Evolutionary conservation across 345 rosid species (phyloP).

Genomic region (Hibiscus syriacus): DNA sequence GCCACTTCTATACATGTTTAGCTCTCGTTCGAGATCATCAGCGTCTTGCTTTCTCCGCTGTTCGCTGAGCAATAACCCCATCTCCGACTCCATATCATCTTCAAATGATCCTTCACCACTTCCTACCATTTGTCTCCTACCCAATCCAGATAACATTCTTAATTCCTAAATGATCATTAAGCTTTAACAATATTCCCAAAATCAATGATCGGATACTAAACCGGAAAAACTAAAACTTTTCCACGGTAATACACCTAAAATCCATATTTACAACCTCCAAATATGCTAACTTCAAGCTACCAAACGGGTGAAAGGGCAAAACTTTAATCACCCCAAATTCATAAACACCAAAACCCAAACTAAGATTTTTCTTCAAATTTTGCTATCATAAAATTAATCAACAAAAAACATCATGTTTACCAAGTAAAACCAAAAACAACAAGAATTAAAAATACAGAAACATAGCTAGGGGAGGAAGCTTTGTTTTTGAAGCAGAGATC

Average conservation of each 20-base stretch:
- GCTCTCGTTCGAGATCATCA: slow-evolving; percentile 54
- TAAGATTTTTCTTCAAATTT: not conserved
- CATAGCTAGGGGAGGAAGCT: slow-evolving; percentile 5
- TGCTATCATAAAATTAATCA: slow-evolving; percentile 7
- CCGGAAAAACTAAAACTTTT: not conserved
- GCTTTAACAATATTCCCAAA: not conserved
- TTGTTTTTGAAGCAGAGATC: not conserved
- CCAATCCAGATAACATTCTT: slow-evolving; percentile 56
- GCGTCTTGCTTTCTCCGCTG: slow-evolving; percentile 45
- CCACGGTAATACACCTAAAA: not conserved
- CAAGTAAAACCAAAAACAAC: slow-evolving; percentile 6
- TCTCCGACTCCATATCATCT: slow-evolving; percentile 63
- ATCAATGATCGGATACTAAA: slow-evolving; percentile 17
- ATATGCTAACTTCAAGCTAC: slow-evolving; percentile 17
- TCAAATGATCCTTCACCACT: slow-evolving; percentile 59
- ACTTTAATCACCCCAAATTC: slow-evolving; percentile 18
- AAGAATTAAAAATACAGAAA: not conserved
- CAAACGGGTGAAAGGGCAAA: slow-evolving; percentile 35
- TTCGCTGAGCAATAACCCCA: slow-evolving; percentile 46
- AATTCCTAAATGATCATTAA: slow-evolving; percentile 12
- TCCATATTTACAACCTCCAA: no score
- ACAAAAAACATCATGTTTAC: slow-evolving; percentile 13
- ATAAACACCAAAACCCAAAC: not conserved
- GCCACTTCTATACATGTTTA: slow-evolving; percentile 64
- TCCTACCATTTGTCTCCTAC: slow-evolving; percentile 58